Base-by-base conservation (phyloP, 2,329 filamentous ascomycete genomes). In the Stagonosporopsis rhizophila region DNA sequence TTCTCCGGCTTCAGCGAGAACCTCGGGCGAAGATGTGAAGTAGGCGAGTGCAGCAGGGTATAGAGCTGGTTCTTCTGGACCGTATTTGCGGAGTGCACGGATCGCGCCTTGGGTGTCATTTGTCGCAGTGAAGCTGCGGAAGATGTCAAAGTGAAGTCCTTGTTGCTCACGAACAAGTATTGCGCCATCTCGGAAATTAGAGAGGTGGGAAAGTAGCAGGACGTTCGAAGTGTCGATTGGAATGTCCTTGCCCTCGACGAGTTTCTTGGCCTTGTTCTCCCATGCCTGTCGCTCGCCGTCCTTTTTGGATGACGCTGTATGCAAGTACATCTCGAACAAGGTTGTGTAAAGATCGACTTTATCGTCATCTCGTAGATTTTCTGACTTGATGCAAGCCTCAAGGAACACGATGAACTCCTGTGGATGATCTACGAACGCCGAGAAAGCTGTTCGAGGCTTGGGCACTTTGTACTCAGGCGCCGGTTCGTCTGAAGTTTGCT, bases 301-400 rank as follows among this genome's bases (percentile, higher is more conserved):
- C 68, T 88, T 90, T 69, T 89, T 89, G 55, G 88, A 86, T 56
- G 87, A 89, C 20, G 94, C 90, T 67, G 92, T 95, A 75, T 96
- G 90, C 8, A 99, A 81, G 71, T 98, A 99, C 90, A 99, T 98
- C 75, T 99, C 96, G 71, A 99, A 98, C 14, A 99, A 77, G 0
- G 96, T 97, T 0, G 94, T 98, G 70, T 95, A 95, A 15, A 99
- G 82, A 74, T 99, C 96, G 1, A 89, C 85, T 61, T 87, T 90
- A 71, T 97, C 90, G 8, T 87, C 83, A 32, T 90, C 82, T 19
- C 86, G 87, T n/a, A 96, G 77, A 20, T 85, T 83, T 19, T 87
- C 81, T 55, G 92, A 88, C 45, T 87, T 80, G 5, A 96, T 84
- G 58, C 94, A 93, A 5, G 92, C 92, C 76, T 99, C 94, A 0